Conservation (phyloP, 192 early-diverging fungal genomes). For the Oehlia diaphana region DNA sequence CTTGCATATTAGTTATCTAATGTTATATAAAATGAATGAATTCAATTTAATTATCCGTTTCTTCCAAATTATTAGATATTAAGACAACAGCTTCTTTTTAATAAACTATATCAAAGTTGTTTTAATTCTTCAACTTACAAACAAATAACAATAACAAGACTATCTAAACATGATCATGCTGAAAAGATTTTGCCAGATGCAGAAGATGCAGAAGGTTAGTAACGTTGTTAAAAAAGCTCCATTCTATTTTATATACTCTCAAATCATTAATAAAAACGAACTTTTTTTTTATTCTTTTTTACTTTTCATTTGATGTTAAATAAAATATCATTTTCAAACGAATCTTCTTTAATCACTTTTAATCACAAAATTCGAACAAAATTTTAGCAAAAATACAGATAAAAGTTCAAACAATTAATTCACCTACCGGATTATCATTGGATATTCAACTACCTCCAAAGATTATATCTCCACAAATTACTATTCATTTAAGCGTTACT, state of each 20-base stretch:
- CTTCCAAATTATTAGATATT: constrained; percentile 13
- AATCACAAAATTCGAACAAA: too few species aligned
- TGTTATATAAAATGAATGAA: not conserved
- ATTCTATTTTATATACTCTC: not conserved
- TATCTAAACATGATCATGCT: not conserved
- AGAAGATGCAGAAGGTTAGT: constrained; percentile 6
- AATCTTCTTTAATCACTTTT: not conserved
- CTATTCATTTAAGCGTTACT: constrained; percentile 5
- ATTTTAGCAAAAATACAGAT: not conserved
- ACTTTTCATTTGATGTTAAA: not conserved
- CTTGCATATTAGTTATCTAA: not conserved
- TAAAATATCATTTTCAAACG: not conserved
- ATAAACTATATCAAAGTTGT: constrained; percentile 27
- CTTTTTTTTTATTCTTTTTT: not conserved
- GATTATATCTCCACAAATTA: not conserved
- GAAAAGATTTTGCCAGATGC: not conserved
- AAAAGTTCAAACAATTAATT: constrained; percentile 4
- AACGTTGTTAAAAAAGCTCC: not conserved
- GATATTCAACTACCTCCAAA: constrained; percentile 3
- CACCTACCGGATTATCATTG: constrained; percentile 7
- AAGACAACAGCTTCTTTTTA: constrained; percentile 26
- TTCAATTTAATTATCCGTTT: not conserved
- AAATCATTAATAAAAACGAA: not conserved
- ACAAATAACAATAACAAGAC: not conserved
- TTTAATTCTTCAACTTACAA: constrained; percentile 23